Evolutionary conservation across 2,329 filamentous ascomycete species (phyloP).

Genomic region (Sclerotinia spermophila): DNA sequence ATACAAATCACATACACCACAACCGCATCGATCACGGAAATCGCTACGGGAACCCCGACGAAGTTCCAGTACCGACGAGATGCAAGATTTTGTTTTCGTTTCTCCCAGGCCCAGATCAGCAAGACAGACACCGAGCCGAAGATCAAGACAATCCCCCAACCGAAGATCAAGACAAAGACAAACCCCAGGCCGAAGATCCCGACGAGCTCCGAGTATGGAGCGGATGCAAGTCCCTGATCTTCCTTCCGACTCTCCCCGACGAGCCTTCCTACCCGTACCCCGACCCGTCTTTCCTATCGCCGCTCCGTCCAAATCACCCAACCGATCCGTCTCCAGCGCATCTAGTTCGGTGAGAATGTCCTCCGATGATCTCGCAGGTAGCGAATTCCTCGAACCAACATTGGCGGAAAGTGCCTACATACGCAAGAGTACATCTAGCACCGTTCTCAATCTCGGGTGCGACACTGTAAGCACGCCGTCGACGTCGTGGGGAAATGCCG

Average conservation of each 20-base stretch:
- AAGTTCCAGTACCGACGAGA: too few species aligned
- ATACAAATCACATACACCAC: neutral
- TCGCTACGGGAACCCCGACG: neutral
- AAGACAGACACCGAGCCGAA: too few species aligned
- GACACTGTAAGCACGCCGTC: neutral
- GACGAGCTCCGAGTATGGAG: neutral
- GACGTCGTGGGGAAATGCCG: neutral
- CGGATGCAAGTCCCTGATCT: neutral
- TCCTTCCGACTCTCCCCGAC: neutral
- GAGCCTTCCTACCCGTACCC: neutral
- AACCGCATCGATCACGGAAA: neutral
- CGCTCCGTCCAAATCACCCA: neutral
- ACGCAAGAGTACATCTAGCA: neutral
- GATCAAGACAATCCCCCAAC: too few species aligned
- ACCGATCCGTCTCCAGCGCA: neutral
- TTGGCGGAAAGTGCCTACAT: neutral
- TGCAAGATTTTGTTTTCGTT: neutral
- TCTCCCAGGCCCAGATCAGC: neutral
- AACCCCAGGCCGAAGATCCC: neutral
- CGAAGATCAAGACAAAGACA: neutral
- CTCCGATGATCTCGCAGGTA: neutral
- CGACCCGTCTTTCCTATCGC: neutral
- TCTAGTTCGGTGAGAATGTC: neutral
- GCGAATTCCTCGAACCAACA: conserved; percentile 1
- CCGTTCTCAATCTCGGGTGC: too few species aligned